These are phyloP conservation scores for Metschnikowia noctiluminum DNA, from an alignment of 805 yeast species.

Conservation along the genomic window DNA sequence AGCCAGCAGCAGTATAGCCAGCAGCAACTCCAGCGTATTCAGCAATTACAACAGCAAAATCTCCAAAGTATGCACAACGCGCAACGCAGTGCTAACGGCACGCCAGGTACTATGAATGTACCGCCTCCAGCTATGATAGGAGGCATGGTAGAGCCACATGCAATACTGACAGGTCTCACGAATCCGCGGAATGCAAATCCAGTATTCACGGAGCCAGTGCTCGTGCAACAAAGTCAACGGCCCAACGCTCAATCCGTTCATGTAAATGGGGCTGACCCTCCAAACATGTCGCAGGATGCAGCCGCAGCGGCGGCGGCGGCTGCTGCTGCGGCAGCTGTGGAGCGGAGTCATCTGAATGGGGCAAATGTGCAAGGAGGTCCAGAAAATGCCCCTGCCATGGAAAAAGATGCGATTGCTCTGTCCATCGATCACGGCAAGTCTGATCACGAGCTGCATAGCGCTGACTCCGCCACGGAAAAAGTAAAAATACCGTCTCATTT, in stretches of 20 bases:
- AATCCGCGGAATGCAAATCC: not conserved
- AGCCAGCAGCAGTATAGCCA: slow-evolving; percentile 7
- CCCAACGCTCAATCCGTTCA: not conserved
- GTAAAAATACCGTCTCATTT: slow-evolving; percentile 15
- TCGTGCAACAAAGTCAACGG: not conserved
- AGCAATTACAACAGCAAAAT: slow-evolving; percentile 13
- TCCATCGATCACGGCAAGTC: not conserved
- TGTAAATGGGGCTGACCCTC: not conserved
- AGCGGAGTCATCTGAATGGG: slow-evolving; percentile 2
- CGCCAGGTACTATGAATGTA: not conserved
- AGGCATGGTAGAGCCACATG: slow-evolving; percentile 1
- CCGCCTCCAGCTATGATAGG: slow-evolving; percentile 3
- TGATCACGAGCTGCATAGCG: not conserved
- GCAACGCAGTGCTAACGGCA: not conserved
- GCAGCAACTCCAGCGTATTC: slow-evolving; percentile 7
- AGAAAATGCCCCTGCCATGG: not conserved
- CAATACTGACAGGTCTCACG: not conserved
- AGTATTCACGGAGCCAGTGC: not conserved
- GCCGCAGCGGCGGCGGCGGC: slow-evolving; percentile 6
- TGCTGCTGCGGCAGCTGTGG: slow-evolving; percentile 6
- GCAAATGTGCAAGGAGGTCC: not conserved
- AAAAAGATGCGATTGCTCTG: not conserved
- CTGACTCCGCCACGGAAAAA: slow-evolving; percentile 1
- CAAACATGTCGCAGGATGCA: slow-evolving; percentile 1
- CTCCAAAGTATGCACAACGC: slow-evolving; percentile 5